phyloP scores from a whole-genome alignment of 202 grass and related monocot genomes.

The Schoenoplectus tabernaemontani region DNA sequence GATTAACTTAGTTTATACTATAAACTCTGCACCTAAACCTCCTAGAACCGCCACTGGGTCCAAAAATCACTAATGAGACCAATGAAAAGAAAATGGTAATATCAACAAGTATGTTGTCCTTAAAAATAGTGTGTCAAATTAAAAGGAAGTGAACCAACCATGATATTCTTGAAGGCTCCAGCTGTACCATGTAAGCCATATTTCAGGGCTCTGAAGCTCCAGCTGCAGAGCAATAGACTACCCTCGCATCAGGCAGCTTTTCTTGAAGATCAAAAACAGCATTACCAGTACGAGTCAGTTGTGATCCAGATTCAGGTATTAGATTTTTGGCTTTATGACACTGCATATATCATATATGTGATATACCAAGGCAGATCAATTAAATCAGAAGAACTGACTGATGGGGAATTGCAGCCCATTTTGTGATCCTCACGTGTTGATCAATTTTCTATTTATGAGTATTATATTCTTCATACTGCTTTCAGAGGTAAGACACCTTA shows the following conservation, averaged over 20 bases:
- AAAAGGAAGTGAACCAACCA: conserved; percentile 39
- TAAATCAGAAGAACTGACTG: background rate
- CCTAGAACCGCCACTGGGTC: background rate
- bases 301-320: conserved; percentile 83
- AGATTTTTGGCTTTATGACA: conserved; percentile 99
- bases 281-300: conserved; percentile 87
- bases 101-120: background rate
- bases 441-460: background rate
- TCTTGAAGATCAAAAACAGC: conserved; percentile 94
- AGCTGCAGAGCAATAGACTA: conserved; percentile 97
- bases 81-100: background rate
- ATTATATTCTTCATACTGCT: background rate
- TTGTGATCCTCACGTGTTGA: background rate
- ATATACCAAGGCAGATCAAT: background rate
- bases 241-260: conserved; percentile 69
- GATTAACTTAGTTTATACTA: background rate
- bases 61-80: background rate
- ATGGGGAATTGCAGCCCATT: background rate
- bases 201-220: conserved; percentile 97
- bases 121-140: background rate
- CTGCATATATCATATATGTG: conserved; percentile 41
- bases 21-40: background rate
- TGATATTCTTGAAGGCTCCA: conserved; percentile 84
- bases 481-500: background rate
- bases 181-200: conserved; percentile 96